These are phyloP conservation scores for Blastocystis sp. DNA, from an alignment of 352 stramenopile species.

Conservation along the genomic window DNA sequence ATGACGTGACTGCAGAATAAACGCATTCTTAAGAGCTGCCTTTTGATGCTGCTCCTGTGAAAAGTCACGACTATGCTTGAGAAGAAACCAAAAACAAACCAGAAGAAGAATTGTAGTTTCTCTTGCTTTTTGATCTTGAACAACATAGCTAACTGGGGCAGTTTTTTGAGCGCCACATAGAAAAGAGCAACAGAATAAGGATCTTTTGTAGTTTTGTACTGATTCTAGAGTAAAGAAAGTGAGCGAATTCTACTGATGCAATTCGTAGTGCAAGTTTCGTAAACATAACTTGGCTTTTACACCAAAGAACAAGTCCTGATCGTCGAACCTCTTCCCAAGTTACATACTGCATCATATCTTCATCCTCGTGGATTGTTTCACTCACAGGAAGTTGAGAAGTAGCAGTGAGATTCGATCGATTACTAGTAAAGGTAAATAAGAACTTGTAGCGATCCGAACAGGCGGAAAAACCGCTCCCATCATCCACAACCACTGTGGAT, in stretches of 20 bases:
- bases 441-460: not conserved
- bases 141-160: not conserved
- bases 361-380: not conserved
- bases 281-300: not conserved
- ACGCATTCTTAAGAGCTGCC: slow-evolving; percentile 47
- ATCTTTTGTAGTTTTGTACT: slow-evolving; percentile 7
- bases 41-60: not conserved
- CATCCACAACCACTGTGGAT: not conserved
- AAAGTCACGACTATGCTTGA: slow-evolving; percentile 29
- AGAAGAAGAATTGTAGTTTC: not conserved
- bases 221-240: not conserved
- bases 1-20: slow-evolving; percentile 22
- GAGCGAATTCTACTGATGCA: not conserved
- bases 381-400: not conserved
- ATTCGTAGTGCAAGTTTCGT: not conserved
- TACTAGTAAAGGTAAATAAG: slow-evolving; percentile 48
- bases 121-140: slow-evolving; percentile 46
- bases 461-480: not conserved
- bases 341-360: not conserved
- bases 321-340: not conserved
- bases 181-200: not conserved
- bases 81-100: not conserved
- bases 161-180: slow-evolving; percentile 15
- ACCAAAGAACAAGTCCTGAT: slow-evolving; percentile 5
- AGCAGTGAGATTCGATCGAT: not conserved